Base-by-base conservation (phyloP, 2,329 filamentous ascomycete genomes). In the Colletotrichum horii region DNA sequence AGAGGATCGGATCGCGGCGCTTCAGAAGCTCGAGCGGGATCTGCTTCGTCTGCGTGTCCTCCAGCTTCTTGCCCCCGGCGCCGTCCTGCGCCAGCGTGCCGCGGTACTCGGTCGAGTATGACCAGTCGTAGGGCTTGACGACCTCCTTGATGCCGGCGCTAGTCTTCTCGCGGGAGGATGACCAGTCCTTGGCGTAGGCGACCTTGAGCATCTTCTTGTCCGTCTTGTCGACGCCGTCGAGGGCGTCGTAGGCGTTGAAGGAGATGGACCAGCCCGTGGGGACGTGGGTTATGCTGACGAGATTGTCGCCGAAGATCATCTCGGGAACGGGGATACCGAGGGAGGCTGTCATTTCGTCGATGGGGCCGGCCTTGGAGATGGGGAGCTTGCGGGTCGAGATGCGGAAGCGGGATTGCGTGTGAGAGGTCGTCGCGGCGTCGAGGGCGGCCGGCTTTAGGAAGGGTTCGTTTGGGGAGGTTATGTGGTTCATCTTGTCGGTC, bases 291-390 rank as follows among this genome's bases (percentile, higher is more conserved):
- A 99, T 89, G 8, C 91, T 87, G 55, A 98, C 93, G 74, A 94
- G 88, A 84, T 99, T 99, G 88, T 99, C 96, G 77, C 97, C 97
- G 83, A 99, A 99, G 78, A 99, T 99, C 97, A 99, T 99, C 87
- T 99, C 97, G 11, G 97, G 97, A 55, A 96, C 92, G 22, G 96
- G 93, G 82, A 99, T 98, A 34, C 93, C 93, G 70, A 99, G 90
- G 77, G 91, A 92, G 73, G 89, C 89, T 55, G 93, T 93, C 92
- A 99, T 95, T 48, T 91, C 91, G 82, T 98, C 96, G 82, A 99
- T 98, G 66, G 96, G 94, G 8, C 91, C 94, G 61, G 96, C 93
- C 85, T 98, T 98, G 80, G 97, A 94, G 84, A 99, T 99, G 77
- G 97, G 97, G 66, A 97, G 93, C 88, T 98, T 98, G 83, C 95